Evolutionary conservation across 2,329 filamentous ascomycete genomes (phyloP).

Genomic region (Clonostachys byssicola): DNA sequence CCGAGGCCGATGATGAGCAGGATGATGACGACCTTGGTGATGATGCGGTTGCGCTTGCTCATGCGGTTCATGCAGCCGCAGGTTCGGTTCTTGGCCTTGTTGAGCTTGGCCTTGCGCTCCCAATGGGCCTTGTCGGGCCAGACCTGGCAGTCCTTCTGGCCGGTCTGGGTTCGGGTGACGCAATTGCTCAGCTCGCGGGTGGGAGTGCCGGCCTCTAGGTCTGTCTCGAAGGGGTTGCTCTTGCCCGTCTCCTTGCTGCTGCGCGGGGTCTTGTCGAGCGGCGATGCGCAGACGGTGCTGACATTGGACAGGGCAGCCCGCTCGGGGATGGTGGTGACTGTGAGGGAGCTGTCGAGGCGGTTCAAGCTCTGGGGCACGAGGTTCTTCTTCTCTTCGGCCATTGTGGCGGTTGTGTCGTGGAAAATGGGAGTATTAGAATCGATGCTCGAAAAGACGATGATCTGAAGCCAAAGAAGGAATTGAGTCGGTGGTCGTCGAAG

Average conservation of each 20-base stretch:
- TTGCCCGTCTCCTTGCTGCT: slow-evolving; percentile 35
- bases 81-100: slow-evolving; percentile 41
- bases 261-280: slow-evolving; percentile 14
- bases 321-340: slow-evolving; percentile 15
- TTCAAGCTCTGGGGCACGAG: neutral
- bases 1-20: slow-evolving; percentile 48
- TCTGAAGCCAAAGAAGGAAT: too few relatives aligned
- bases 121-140: slow-evolving; percentile 59
- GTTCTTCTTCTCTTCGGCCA: neutral
- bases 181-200: slow-evolving; percentile 14
- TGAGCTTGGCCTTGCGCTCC: slow-evolving; percentile 54
- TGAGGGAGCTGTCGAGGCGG: neutral
- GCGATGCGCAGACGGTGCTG: slow-evolving; percentile 10
- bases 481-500: too few relatives aligned
- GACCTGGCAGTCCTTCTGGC: slow-evolving; percentile 46
- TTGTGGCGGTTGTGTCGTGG: neutral
- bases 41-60: slow-evolving; percentile 48
- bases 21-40: slow-evolving; percentile 48
- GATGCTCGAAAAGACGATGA: too few relatives aligned
- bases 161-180: slow-evolving; percentile 2
- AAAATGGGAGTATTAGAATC: neutral
- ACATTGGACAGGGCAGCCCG: slow-evolving; percentile 18
- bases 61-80: slow-evolving; percentile 50
- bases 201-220: slow-evolving; percentile 44
- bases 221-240: slow-evolving; percentile 53